A percentile compares a stretch with the other conserved stretches of the same genome.
Evolutionary conservation across 2,329 filamentous ascomycete genomes (phyloP).

Genomic region (Fusarium clavum): DNA sequence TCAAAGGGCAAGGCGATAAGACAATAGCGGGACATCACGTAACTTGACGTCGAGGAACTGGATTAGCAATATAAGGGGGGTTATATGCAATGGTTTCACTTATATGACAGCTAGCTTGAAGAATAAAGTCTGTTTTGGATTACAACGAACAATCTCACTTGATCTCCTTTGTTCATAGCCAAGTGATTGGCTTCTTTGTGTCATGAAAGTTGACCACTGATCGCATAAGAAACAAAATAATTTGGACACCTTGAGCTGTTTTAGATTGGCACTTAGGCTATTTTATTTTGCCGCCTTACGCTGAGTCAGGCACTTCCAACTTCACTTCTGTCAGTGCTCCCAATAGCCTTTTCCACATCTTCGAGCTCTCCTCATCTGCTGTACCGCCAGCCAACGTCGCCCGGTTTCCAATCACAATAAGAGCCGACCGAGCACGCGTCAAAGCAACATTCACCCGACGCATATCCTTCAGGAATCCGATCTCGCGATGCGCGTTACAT

Average conservation of each 20-base stretch:
- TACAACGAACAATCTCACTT: neutral
- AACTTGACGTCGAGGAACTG: neutral
- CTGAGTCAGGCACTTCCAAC: neutral
- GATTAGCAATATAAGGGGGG: neutral
- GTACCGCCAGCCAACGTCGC: conserved; percentile 45
- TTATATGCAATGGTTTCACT: neutral
- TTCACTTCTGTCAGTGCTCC: neutral
- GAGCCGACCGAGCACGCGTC: conserved; percentile 51
- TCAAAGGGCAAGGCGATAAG: neutral
- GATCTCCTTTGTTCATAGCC: neutral
- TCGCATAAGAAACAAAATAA: neutral
- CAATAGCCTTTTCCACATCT: conserved; percentile 15
- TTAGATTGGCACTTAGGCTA: no score
- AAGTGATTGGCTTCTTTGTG: neutral
- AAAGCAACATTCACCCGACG: conserved; percentile 56
- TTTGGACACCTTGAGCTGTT: neutral
- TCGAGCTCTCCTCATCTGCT: neutral
- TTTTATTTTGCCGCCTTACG: neutral
- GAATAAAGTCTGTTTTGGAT: neutral
- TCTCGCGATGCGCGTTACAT: conserved; percentile 53
- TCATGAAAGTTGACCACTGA: neutral
- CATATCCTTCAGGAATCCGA: conserved; percentile 57
- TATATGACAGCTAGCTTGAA: neutral
- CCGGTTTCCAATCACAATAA: conserved; percentile 50
- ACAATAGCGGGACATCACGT: neutral